Evolutionary conservation across 768 basidiomycete species (phyloP).

Genomic region (Lentinula detonsa): DNA sequence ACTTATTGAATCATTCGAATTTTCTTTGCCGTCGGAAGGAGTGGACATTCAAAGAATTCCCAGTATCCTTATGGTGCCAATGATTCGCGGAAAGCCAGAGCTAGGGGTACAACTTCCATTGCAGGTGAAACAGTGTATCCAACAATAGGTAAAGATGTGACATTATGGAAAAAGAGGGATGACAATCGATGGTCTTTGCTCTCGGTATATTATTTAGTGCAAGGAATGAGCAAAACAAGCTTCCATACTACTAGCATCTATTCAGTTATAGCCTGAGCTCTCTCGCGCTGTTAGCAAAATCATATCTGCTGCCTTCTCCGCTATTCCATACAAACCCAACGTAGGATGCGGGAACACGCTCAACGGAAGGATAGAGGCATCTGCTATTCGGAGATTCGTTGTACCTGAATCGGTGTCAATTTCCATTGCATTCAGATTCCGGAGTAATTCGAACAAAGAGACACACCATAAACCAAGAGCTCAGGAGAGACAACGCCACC

Average conservation of each 20-base stretch:
- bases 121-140: neutral
- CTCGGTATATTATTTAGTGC: no score
- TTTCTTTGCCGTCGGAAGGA: constrained; percentile 20
- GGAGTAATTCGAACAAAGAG: neutral
- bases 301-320: constrained; percentile 18
- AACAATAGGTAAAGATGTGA: neutral
- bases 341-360: constrained; percentile 18
- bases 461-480: constrained; percentile 9
- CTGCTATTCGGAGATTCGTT: constrained; percentile 20
- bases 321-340: constrained; percentile 22
- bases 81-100: constrained; percentile 4
- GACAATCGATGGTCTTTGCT: neutral
- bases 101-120: constrained; percentile 5
- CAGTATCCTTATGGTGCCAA: constrained; percentile 1
- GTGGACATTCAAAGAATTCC: neutral
- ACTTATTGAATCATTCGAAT: constrained; percentile 31
- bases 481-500: constrained; percentile 13
- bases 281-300: neutral
- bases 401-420: constrained; percentile 2
- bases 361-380: constrained; percentile 21
- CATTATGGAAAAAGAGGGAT: no score
- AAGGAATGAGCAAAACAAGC: no score
- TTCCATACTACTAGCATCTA: no score
- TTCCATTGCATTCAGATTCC: neutral
- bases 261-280: no score